These are phyloP conservation scores for Hypoxylon trugodes DNA, from an alignment of 495 filamentous ascomycete species.

Conservation along the genomic window DNA sequence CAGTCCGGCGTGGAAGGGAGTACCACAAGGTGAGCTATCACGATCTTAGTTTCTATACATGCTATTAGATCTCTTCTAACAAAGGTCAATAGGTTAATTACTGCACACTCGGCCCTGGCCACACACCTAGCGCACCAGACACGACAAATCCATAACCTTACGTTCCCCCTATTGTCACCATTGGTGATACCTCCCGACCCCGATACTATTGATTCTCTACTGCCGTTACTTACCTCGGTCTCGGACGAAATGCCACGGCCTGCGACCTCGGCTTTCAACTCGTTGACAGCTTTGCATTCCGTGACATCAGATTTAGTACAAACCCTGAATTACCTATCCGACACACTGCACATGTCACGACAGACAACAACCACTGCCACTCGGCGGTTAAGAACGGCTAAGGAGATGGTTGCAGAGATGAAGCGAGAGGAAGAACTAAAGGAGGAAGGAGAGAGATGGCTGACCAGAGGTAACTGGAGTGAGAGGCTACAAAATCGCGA, in stretches of 20 bases:
- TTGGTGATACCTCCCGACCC: slow-evolving; percentile 59
- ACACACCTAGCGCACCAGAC: slow-evolving; percentile 87
- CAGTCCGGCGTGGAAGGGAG: slow-evolving; percentile 83
- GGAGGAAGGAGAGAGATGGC: slow-evolving; percentile 82
- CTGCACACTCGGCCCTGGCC: slow-evolving; percentile 84
- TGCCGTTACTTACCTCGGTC: slow-evolving; percentile 67
- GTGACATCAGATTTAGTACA: slow-evolving; percentile 79
- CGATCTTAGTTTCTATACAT: neutral
- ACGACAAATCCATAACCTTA: slow-evolving; percentile 79
- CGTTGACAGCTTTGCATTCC: slow-evolving; percentile 65
- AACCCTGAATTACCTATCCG: slow-evolving; percentile 84
- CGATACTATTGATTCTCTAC: slow-evolving; percentile 71
- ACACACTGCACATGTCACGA: slow-evolving; percentile 92
- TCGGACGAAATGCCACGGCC: slow-evolving; percentile 64
- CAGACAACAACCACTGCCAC: slow-evolving; percentile 84
- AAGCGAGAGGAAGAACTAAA: slow-evolving; percentile 79
- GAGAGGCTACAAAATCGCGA: slow-evolving; percentile 76
- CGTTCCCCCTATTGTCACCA: slow-evolving; percentile 74
- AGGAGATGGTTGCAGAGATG: slow-evolving; percentile 84
- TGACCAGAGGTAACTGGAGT: slow-evolving; percentile 82
- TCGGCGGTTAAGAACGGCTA: slow-evolving; percentile 75
- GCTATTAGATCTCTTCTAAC: slow-evolving; percentile 9
- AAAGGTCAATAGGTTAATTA: slow-evolving; percentile 72
- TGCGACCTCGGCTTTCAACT: slow-evolving; percentile 63
- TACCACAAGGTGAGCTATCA: slow-evolving; percentile 70